Evolutionary conservation across 1,139 yeast genomes (phyloP), one percentile per base, ranked within the genome.

Genomic region (Yamadazyma siamensis): DNA sequence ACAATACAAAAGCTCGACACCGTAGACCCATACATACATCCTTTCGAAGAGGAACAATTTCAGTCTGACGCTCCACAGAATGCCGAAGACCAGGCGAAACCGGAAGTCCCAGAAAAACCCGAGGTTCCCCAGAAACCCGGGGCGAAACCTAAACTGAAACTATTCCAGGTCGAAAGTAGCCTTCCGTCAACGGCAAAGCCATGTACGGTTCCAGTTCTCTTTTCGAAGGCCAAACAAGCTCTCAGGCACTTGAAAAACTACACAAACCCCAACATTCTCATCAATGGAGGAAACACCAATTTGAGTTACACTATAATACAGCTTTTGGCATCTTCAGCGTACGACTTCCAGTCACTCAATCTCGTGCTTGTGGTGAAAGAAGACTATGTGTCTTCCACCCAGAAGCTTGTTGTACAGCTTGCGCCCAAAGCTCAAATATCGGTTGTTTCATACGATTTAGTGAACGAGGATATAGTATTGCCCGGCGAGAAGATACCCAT

Each of bases 271-370:
- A 61, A 54, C 27, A 44, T 68, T 7, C 47, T 68, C 27, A 62
- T 68, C 31, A 66, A 68, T 43, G 75, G 75, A 9, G 75, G 63
- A 4, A 73, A 68, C 38, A 65, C 74, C 6, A 50, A 54, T 30
- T 43, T 66, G 20, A 72, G 71, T 0, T 44, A 48, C 29, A 65
- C 71, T 1, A 32, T 68, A 6, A 38, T 63, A 4, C 74, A 68
- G 38, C 23, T 59, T 4, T 38, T 62, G 27, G 44, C 47, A 29
- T 52, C 64, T 10, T 40, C 56, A 7, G 27, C 47, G 6, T 62
- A 60, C 40, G 26, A 31, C 8, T 46, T 62, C 35, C 44, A 44
- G n/a, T 38, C 34, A 25, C 35, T 52, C 24, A 61, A 61, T 29
- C 37, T 67, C 28, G 52, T 66, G 4, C 45, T 65, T 34, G 47